Evolutionary conservation across 1,139 yeast species (phyloP), one percentile per base, ranked within the genome.

Genomic region (Zygoascus hellenicus): DNA sequence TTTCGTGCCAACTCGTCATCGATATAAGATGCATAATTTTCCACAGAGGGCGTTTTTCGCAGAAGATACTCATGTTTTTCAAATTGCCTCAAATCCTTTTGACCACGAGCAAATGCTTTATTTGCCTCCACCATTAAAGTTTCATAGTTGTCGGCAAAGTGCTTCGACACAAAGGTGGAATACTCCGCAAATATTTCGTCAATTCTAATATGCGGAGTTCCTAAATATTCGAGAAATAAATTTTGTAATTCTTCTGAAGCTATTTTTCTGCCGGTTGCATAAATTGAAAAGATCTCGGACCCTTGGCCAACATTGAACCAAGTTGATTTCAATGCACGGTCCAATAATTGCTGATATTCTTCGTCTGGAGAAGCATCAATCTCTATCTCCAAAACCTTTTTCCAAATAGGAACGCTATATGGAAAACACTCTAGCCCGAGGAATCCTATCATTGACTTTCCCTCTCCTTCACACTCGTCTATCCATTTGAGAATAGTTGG

Each of bases 91-190:
- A 58, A 43, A 15, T 49, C 44, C 26, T 59, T 60, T 40, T 63
- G 61, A 0, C 80, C 65, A 10, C 54, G 54, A 2, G 61, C 49
- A 46, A 65, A 66, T 0, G 71, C 51, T 47, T 65, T 64, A 51
- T 68, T 74, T 1, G 77, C 78, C 1, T 54, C 50, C 2, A 55
- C 48, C 73, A 78, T 69, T 34, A 63, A 64, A 6, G 52, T 48
- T 13, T 70, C 75, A 56, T 79, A 80, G 6, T 67, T 54, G 2
- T 55, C 53, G 22, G 50, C 55, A 30, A 43, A 49, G 15, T 50
- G 47, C 11, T 45, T 3, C 1, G 80, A 68, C 1, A 78, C 67
- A 47, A 76, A 74, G 0, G 67, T 47, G 0, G 83, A 78, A 42
- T 66, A 69, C 7, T 65, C 66, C 13, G 68, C 59, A 52, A 70